Base-by-base conservation (phyloP, 2,329 filamentous ascomycete genomes). In the Ascochyta fabae region DNA sequence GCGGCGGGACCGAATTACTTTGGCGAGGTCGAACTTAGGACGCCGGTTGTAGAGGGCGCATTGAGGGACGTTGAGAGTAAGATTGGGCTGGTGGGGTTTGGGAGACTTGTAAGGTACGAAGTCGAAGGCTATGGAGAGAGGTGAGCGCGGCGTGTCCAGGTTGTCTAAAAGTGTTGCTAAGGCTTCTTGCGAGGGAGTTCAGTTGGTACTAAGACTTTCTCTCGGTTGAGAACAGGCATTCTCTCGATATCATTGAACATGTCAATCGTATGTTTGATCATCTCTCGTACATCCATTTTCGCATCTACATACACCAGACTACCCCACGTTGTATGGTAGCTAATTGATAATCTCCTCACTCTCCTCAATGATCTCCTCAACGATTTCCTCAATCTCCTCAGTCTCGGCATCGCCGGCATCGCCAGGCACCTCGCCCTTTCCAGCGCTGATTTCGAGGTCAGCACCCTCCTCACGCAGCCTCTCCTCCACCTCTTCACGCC, bases 351-450 rank as follows among this genome's bases (percentile, higher is more conserved):
- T 82, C 79, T 98, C 95, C 83, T 98, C 95, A 55, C 83, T 89
- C 85, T 97, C 90, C 79, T 93, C 88, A 60, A 91, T 78, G 67
- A 89, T 94, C 80, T 97, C 93, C 79, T 98, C 95, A 61, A 97
- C 92, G 60, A 96, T 87, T 69, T 87, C 90, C 77, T 90, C 86
- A 46, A 81, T 78, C 57, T 85, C 87, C 65, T 86, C 85, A 38
- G 71, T 72, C 44, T 76, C 74, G 8, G 70, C 77, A 53, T 84
- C 84, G 15, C 81, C 81, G 46, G 81, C 75, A 61, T 74, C 55
- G 13, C 66, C 66, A 13, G 66, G 66, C 8, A 61, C 77, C 70
- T 79, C 68, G 57, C 77, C 73, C 52, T 73, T 75, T 8, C 84
- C 79, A 71, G 80, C 82, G 76, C 85, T 83, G 54, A 83, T 79